Evolutionary conservation across 139 green algal species (phyloP).

Genomic region (Yamagishiella unicocca): DNA sequence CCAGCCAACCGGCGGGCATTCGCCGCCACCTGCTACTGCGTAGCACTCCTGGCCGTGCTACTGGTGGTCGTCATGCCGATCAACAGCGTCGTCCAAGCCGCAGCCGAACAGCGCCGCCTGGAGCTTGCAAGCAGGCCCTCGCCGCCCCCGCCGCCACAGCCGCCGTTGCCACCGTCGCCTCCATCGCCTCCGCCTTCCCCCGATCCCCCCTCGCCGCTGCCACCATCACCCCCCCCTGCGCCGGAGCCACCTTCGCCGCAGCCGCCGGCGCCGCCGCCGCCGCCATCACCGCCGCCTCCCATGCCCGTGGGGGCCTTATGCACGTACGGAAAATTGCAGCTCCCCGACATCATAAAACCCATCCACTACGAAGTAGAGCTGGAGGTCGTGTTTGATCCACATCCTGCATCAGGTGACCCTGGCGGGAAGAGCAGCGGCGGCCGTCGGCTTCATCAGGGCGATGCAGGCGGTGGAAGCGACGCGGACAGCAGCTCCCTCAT

Average conservation of each 20-base stretch:
- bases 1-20: background rate
- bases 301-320: conserved; percentile 48
- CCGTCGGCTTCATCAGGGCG: background rate
- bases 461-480: background rate
- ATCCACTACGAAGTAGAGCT: conserved; percentile 70
- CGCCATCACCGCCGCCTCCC: background rate
- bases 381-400: conserved; percentile 54
- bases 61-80: conserved; percentile 13
- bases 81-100: background rate
- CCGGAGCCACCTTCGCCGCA: background rate
- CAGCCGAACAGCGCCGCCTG: background rate
- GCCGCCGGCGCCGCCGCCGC: background rate
- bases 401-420: background rate
- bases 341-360: conserved; percentile 62
- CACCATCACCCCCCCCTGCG: background rate
- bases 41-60: background rate
- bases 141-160: conserved; percentile 8
- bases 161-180: background rate
- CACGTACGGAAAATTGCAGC: conserved; percentile 57
- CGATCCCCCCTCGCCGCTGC: background rate
- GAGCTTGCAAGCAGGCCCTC: background rate
- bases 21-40: background rate
- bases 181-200: background rate
- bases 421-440: background rate
- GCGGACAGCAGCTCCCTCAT: background rate